phyloP scores from a whole-genome alignment of 805 yeast genomes.

The Jamesozyma hellenica region DNA sequence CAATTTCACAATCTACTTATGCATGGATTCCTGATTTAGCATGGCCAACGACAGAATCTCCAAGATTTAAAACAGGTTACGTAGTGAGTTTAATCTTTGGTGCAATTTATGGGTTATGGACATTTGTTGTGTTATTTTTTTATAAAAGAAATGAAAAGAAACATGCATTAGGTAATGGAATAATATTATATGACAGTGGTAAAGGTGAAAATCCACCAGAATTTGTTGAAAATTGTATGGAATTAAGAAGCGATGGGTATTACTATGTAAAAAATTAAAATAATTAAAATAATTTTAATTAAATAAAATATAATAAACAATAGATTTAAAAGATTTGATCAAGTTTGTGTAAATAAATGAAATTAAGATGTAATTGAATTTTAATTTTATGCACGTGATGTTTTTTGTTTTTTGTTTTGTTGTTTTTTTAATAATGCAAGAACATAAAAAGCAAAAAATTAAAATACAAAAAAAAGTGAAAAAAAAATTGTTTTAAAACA shows the following conservation, averaged over 20 bases:
- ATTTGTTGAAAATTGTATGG: slow-evolving; percentile 23
- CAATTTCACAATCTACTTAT: slow-evolving; percentile 48
- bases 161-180: slow-evolving; percentile 39
- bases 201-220: slow-evolving; percentile 25
- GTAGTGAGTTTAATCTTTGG: slow-evolving; percentile 41
- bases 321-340: no score
- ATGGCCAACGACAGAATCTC: slow-evolving; percentile 51
- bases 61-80: slow-evolving; percentile 46
- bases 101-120: slow-evolving; percentile 38
- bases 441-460: no score
- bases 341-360: no score
- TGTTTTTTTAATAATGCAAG: no score
- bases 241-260: slow-evolving; percentile 23
- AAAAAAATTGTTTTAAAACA: no score
- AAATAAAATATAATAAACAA: no score
- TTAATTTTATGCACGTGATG: no score
- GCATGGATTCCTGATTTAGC: slow-evolving; percentile 48
- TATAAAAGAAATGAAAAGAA: slow-evolving; percentile 44
- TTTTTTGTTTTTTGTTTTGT: no score
- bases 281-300: neutral
- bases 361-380: no score
- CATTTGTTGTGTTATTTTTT: slow-evolving; percentile 41
- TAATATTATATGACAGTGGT: slow-evolving; percentile 36
- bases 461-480: no score
- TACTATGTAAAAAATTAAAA: slow-evolving; percentile 9